Base-by-base conservation (phyloP, 1,284 basidiomycete species). In the Ceraceosorus bombacis region DNA sequence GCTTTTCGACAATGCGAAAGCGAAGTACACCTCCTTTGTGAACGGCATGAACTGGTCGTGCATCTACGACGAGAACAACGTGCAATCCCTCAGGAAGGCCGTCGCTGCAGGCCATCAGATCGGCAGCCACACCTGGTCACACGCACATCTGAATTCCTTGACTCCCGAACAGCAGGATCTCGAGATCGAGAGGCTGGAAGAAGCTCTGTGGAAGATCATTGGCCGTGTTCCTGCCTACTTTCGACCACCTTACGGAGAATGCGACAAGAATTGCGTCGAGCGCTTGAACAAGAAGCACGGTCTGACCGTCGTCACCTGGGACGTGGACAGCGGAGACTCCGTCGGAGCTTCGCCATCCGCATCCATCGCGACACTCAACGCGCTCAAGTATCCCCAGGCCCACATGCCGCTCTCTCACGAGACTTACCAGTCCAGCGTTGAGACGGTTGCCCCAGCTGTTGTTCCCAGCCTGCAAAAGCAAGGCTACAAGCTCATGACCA, bases 1-100 rank as follows among this genome's bases (percentile, higher is more conserved):
- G 10, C 9, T 46, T 1, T 46, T 46, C 43, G 43, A 10, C 43
- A 10, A 46, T 10, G 15, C 10, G 10, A 15, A 15, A 10, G 43
- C 10, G 43, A 10, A 46, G 10, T 46, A 46, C 43, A 46, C 43
- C 10, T 10, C 43, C 10, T 46, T 46, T 4, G 43, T 46, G 2
- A 46, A 46, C 15, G 43, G 43, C 10, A 15, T 15, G 10, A 15
- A 46, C 4, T 10, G 43, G 10, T 10, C 43, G 15, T 46, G 43
- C 43, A 46, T 46, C 43, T 46, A 46, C 43, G 43, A 46, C 43
- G 43, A 46, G 43, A 46, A 15, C 43, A 46, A 46, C 43, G 43
- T 46, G 43, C 10, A 10, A 2, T 2, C 15, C 10, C 43, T 46
- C 10, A 10, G 43, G 10, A 15, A 10, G 15, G 9, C 43, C 10